Percentiles rank a stretch among this genome's conserved stretches.
phyloP scores from a whole-genome alignment of 2,329 filamentous ascomycete genomes.

The Epichloe scottii region DNA sequence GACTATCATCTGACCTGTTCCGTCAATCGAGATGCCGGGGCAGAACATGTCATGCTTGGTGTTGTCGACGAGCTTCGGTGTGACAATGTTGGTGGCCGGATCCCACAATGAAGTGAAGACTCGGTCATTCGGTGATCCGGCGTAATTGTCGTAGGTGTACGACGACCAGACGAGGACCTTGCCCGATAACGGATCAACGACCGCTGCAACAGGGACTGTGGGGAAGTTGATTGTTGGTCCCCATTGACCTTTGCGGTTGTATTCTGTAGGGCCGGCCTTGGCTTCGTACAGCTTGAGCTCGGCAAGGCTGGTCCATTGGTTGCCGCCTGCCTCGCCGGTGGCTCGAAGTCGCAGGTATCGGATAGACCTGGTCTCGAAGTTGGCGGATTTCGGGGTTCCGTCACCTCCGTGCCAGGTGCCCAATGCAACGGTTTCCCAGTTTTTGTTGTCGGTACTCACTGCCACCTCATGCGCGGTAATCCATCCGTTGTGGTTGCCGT shows the following conservation, averaged over 20 bases:
- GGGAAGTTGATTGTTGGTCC: constrained; percentile 23
- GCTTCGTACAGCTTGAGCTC: constrained; percentile 20
- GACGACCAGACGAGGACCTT: constrained; percentile 6
- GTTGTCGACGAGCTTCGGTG: constrained; percentile 20
- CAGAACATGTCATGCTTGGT: constrained; percentile 45
- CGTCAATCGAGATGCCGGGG: constrained; percentile 32
- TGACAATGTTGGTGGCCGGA: constrained; percentile 9
- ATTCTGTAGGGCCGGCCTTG: constrained; percentile 11
- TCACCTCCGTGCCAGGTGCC: constrained; percentile 19
- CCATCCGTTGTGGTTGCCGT: constrained; percentile 12
- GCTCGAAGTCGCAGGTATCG: constrained; percentile 19
- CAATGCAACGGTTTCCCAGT: constrained; percentile 15
- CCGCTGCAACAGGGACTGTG: constrained; percentile 18
- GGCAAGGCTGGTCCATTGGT: constrained; percentile 19
- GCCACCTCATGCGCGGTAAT: constrained; percentile 17
- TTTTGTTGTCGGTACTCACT: constrained; percentile 16
- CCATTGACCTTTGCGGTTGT: constrained; percentile 18
- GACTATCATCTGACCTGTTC: constrained; percentile 36
- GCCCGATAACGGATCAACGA: constrained; percentile 4
- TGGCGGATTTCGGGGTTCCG: constrained; percentile 17
- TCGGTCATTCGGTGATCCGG: constrained; percentile 5
- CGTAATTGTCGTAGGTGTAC: constrained; percentile 7
- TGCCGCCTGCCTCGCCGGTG: constrained; percentile 16
- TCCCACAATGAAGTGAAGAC: constrained; percentile 11
- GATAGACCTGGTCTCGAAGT: constrained; percentile 17